Evolutionary conservation across 768 basidiomycete species (phyloP), one percentile per base, ranked within the genome.

Genomic region (Mycena belliarum): DNA sequence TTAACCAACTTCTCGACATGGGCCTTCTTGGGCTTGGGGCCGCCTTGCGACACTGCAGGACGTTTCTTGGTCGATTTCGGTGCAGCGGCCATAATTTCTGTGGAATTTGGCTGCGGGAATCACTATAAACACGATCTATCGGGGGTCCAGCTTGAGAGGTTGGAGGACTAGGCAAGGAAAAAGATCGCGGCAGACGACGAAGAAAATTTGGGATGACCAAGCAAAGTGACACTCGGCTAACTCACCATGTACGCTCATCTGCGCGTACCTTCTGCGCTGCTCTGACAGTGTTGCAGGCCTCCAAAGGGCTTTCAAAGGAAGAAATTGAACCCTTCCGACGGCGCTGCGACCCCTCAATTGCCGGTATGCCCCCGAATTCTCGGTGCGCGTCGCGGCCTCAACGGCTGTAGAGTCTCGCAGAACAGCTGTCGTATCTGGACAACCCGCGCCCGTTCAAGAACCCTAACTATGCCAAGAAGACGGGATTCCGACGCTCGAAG

Each of bases 401-500:
- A 42, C 15, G 25, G 20, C 38, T 44, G 46, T 65, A 92, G 90
- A 84, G 84, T 37, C 74, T 92, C 44, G 86, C 85, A 11, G 89
- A 89, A 63, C 84, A 89, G 52, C 73, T 91, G 18, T 93, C 91
- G 0, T 89, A 87, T 64, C 74, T 89, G 3, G 82, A 90, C 55
- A 71, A 71, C 25, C 85, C 88, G 0, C 80, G 88, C 0, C 88
- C 90, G 0, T 93, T 93, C 77, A 94, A 94, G 72, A 91, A 87
- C 63, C 79, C 83, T 0, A 69, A 77, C 25, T 89, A 91, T 65
- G 77, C 76, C 8, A 91, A 87, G 72, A 90, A 91, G 64, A 66
- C 79, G 12, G 29, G 29, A 8, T 89, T 25, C 11, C 79, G 90
- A 9, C 79, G 91, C 21, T 83, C 88, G 21, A 92, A 90, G 76